Base-by-base conservation (phyloP, 208 protist species). In the Crithidia fasciculata region DNA sequence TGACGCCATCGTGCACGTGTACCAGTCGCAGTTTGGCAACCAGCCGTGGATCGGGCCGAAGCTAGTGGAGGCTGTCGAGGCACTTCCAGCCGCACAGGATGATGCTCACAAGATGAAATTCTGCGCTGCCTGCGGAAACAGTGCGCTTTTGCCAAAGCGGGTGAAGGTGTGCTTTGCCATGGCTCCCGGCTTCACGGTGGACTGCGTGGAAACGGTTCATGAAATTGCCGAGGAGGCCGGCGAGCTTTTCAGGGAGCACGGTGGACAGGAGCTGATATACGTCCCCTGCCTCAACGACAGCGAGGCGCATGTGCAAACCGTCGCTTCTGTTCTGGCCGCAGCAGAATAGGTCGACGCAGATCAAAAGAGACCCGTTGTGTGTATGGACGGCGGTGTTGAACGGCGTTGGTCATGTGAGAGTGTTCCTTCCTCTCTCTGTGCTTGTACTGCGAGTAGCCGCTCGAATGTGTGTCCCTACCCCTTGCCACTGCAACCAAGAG, bases 11-110 rank as follows among this genome's bases (percentile, higher is more conserved):
- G 66, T 80, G 13, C 76, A 87, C n/a, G 68, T 73, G 16, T 87
- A 82, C 65, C 85, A 90, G 71, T 90, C 85, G 5, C 59, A 71
- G 15, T 87, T 87, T 66, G 85, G 85, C 44, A 74, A 63, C n/a
- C 59, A 83, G 44, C 73, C 74, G 18, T 90, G 85, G 82, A 71
- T 90, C 16, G 66, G 59, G 37, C 85, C 85, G 28, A 85, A 72
- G 47, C 74, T 85, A 3, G 55, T 50, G 4, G 78, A 72, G 43
- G 69, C 76, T 0, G 63, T 74, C 0, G 19, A n/a, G 37, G 63
- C 65, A 5, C 72, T 89, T 5, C 80, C 81, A 0, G 58, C 72
- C 13, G 18, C 57, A 2, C 2, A 44, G 15, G 13, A 47, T 45
- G 54, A 68, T 13, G 0, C 47, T 5, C 55, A 59, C 43, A 74